phyloP scores from a whole-genome alignment of 140 eudicot species.

The Anethum foeniculum region DNA sequence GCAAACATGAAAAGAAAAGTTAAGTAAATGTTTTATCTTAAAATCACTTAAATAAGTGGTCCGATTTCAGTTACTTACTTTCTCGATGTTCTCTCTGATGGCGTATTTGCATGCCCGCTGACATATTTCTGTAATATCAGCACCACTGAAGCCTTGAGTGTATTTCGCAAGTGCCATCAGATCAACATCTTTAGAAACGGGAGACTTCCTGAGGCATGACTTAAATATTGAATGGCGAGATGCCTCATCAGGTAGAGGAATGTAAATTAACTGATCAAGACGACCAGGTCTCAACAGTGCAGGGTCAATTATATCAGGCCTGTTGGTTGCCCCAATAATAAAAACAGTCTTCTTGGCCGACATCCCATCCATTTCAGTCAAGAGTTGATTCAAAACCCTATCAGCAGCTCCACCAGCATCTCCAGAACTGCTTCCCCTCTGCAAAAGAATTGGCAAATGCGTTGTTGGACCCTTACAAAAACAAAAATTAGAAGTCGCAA shows the following conservation, averaged over 20 bases:
- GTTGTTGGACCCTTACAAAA: background rate
- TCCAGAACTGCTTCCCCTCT: conserved; percentile 47
- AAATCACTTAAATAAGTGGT: background rate
- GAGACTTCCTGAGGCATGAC: conserved; percentile 43
- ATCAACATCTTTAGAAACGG: conserved; percentile 43
- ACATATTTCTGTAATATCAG: conserved; percentile 46
- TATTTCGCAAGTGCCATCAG: conserved; percentile 43
- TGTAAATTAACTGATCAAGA: conserved; percentile 41
- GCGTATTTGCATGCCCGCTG: conserved; percentile 53
- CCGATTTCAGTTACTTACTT: conserved; percentile 14
- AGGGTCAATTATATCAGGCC: conserved; percentile 45
- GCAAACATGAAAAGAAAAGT: background rate
- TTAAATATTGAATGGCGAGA: conserved; percentile 39
- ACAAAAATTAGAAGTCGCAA: background rate
- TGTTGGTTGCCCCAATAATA: conserved; percentile 42
- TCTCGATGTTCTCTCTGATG: conserved; percentile 47
- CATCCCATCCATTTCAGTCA: conserved; percentile 54
- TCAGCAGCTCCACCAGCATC: conserved; percentile 56
- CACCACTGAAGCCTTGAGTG: conserved; percentile 55
- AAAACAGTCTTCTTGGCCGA: conserved; percentile 42
- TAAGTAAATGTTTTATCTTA: background rate
- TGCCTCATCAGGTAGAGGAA: conserved; percentile 47
- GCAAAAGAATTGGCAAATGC: background rate
- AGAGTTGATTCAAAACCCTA: conserved; percentile 40
- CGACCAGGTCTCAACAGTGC: conserved; percentile 49